phyloP scores from a whole-genome alignment of 257 asterid species.

The Prunella vulgaris region DNA sequence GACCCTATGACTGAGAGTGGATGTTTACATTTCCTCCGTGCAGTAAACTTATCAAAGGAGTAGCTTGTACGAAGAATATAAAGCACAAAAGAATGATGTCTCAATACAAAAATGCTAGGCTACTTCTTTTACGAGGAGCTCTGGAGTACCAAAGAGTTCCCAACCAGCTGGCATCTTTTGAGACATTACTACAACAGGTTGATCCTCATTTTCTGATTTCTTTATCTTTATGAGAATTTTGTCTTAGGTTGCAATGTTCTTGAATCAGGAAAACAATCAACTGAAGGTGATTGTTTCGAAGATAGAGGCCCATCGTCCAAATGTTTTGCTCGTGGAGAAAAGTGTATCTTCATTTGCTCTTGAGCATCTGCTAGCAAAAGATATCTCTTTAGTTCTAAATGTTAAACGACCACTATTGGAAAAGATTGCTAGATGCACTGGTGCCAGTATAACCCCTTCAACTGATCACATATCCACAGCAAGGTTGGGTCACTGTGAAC shows the following conservation, averaged over 20 bases:
- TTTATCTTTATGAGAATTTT: slow-evolving; percentile 5
- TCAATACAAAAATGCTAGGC: slow-evolving; percentile 73
- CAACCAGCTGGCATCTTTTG: slow-evolving; percentile 84
- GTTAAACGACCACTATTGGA: slow-evolving; percentile 77
- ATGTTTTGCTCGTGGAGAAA: slow-evolving; percentile 90
- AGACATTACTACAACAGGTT: slow-evolving; percentile 86
- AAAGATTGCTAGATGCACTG: slow-evolving; percentile 82
- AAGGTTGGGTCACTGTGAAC: slow-evolving; percentile 83
- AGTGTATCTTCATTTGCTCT: slow-evolving; percentile 89
- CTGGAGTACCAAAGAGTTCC: slow-evolving; percentile 87
- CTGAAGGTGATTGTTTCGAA: slow-evolving; percentile 70
- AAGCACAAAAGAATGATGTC: slow-evolving; percentile 96
- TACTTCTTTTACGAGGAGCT: slow-evolving; percentile 90
- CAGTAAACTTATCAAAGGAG: slow-evolving; percentile 87
- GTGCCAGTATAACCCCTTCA: slow-evolving; percentile 78
- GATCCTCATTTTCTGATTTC: not conserved
- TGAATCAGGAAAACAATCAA: slow-evolving; percentile 78
- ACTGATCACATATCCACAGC: slow-evolving; percentile 65
- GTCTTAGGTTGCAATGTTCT: slow-evolving; percentile 14
- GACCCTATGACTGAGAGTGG: not conserved
- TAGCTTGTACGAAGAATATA: slow-evolving; percentile 87
- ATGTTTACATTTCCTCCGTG: slow-evolving; percentile 21
- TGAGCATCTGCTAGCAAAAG: slow-evolving; percentile 76
- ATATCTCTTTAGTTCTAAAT: slow-evolving; percentile 84
- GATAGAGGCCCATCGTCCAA: slow-evolving; percentile 87